These are phyloP conservation scores for Hypocrella siamensis DNA, from an alignment of 2,329 filamentous ascomycete genomes.

Conservation along the genomic window DNA sequence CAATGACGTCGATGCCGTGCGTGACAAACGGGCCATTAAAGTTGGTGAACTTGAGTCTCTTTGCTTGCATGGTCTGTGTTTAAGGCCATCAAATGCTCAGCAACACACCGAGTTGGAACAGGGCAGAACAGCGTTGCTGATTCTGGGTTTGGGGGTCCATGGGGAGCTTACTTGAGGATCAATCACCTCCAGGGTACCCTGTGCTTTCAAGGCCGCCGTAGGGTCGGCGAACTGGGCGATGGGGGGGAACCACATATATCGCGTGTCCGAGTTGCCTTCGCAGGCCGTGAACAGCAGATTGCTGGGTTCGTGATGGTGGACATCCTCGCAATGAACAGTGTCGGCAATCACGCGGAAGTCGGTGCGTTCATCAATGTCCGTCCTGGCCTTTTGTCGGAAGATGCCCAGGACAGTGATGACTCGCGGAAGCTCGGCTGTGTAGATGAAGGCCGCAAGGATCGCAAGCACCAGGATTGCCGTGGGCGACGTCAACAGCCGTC, in stretches of 20 bases:
- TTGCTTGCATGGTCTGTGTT: conserved; percentile 13
- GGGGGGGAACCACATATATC: conserved; percentile 37
- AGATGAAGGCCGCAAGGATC: conserved; percentile 1
- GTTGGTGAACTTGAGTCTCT: conserved; percentile 29
- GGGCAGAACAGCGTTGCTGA: background rate
- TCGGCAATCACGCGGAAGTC: conserved; percentile 28
- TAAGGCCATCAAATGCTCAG: background rate
- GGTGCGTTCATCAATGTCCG: conserved; percentile 6
- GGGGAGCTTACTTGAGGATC: conserved; percentile 29
- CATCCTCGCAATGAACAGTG: conserved; percentile 42
- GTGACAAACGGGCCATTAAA: conserved; percentile 39
- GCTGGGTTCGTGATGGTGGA: conserved; percentile 36
- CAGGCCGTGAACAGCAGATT: conserved; percentile 40
- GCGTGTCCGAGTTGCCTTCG: conserved; percentile 23
- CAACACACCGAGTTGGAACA: background rate
- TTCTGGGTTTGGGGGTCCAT: background rate
- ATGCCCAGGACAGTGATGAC: conserved; percentile 10
- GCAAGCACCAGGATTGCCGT: background rate
- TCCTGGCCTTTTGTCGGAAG: conserved; percentile 10
- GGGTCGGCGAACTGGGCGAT: conserved; percentile 24
- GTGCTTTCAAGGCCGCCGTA: conserved; percentile 16
- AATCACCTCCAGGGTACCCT: conserved; percentile 34
- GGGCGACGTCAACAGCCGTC: background rate
- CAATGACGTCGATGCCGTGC: conserved; percentile 45
- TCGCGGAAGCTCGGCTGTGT: conserved; percentile 2